A percentile compares a stretch with the other conserved stretches of the same genome.
Evolutionary conservation across 1,284 basidiomycete species (phyloP).

Genomic region (Ceraceosorus bombacis): DNA sequence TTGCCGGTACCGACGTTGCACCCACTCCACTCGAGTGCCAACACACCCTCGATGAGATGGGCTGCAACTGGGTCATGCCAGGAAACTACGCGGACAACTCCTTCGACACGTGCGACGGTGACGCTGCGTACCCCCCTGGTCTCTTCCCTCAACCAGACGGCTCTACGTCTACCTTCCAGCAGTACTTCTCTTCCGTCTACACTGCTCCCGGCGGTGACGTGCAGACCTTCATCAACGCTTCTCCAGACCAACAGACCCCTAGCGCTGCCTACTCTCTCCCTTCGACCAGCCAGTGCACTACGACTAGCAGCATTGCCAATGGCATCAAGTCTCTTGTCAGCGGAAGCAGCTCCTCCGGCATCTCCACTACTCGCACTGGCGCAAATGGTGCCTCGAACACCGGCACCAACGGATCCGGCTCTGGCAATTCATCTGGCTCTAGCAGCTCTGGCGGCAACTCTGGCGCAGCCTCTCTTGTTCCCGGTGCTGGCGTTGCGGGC

Average conservation of each 20-base stretch:
- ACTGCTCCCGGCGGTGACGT: slow-evolving; percentile 20
- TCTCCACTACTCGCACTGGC: slow-evolving; percentile 6
- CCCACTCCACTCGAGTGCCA: slow-evolving; percentile 40
- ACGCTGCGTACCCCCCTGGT: slow-evolving; percentile 47
- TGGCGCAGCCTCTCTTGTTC: neutral
- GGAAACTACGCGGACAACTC: slow-evolving; percentile 38
- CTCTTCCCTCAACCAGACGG: slow-evolving; percentile 35
- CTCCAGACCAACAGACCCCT: slow-evolving; percentile 34
- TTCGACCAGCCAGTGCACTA: slow-evolving; percentile 35
- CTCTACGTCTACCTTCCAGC: slow-evolving; percentile 41
- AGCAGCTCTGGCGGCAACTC: neutral
- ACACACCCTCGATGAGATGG: slow-evolving; percentile 46
- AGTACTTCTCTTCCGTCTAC: slow-evolving; percentile 39
- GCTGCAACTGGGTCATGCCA: slow-evolving; percentile 50
- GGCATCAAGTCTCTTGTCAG: slow-evolving; percentile 34
- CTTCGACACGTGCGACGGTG: slow-evolving; percentile 47
- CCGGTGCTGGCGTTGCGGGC: neutral
- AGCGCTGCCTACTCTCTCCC: slow-evolving; percentile 43
- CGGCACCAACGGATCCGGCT: neutral
- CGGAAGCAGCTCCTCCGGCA: slow-evolving; percentile 13
- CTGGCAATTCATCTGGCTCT: slow-evolving; percentile 5
- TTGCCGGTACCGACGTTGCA: slow-evolving; percentile 33
- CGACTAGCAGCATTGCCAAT: slow-evolving; percentile 31
- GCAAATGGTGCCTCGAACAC: neutral
- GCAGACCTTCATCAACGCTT: slow-evolving; percentile 42